phyloP scores from a whole-genome alignment of 257 asterid species.

The Solanum bukasovii region DNA sequence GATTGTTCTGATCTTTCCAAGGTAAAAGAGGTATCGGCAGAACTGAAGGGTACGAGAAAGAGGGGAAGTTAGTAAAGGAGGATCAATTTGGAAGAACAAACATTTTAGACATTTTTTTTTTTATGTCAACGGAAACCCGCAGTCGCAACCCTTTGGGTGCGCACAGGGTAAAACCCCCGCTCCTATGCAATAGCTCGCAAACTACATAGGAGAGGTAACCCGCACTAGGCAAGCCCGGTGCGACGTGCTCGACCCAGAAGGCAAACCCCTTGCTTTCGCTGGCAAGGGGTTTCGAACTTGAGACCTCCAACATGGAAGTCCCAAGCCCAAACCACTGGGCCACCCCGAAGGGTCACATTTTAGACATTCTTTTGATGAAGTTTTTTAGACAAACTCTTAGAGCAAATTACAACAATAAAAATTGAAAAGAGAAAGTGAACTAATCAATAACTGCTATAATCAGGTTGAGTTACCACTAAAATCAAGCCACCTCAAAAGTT shows the following conservation, averaged over 20 bases:
- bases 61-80: background rate
- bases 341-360: too few relatives aligned
- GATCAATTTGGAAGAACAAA: background rate
- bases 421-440: background rate
- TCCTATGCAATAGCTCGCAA: too few relatives aligned
- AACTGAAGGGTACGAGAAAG: conserved; percentile 31
- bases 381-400: background rate
- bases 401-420: background rate
- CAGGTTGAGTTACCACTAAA: background rate
- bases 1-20: conserved; percentile 91
- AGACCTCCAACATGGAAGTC: too few relatives aligned
- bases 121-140: too few relatives aligned
- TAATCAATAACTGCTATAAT: background rate
- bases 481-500: background rate
- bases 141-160: too few relatives aligned
- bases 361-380: background rate
- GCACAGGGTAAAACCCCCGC: too few relatives aligned
- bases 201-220: too few relatives aligned
- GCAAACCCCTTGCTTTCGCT: too few relatives aligned
- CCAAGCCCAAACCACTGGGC: too few relatives aligned
- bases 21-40: conserved; percentile 86
- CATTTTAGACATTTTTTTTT: background rate
- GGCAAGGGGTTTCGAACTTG: too few relatives aligned
- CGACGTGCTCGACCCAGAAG: too few relatives aligned
- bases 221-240: too few relatives aligned